Evolutionary conservation across 2,329 filamentous ascomycete genomes (phyloP).

Genomic region (Fusarium coffeatum): DNA sequence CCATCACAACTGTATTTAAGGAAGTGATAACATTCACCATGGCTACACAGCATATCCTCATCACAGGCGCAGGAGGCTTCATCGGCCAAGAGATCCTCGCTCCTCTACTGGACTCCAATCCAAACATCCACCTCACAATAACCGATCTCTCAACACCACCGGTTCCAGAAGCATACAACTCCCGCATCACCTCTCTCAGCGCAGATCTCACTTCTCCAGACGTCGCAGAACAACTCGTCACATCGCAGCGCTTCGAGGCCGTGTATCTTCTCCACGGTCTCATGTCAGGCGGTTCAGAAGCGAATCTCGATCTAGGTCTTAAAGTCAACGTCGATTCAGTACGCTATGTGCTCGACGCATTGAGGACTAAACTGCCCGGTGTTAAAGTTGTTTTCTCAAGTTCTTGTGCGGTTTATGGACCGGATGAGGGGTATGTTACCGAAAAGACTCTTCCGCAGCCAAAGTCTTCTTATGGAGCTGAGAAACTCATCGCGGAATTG

Average conservation of each 20-base stretch:
- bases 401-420: conserved; percentile 69
- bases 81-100: conserved; percentile 71
- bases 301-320: conserved; percentile 65
- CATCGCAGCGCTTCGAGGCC: conserved; percentile 52
- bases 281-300: conserved; percentile 72
- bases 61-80: conserved; percentile 73
- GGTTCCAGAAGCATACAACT: conserved; percentile 55
- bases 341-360: conserved; percentile 62
- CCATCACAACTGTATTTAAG: not conserved
- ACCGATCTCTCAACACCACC: conserved; percentile 67
- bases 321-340: conserved; percentile 70
- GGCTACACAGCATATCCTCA: conserved; percentile 59
- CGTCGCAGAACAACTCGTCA: conserved; percentile 46
- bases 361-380: conserved; percentile 59
- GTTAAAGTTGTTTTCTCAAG: conserved; percentile 68
- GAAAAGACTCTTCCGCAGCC: conserved; percentile 54
- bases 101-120: conserved; percentile 60
- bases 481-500: conserved; percentile 71
- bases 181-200: conserved; percentile 41
- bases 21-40: conserved; percentile 16
- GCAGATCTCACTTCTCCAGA: conserved; percentile 42
- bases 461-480: conserved; percentile 70
- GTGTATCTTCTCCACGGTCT: conserved; percentile 72
- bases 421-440: conserved; percentile 24
- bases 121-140: conserved; percentile 59